phyloP scores from a whole-genome alignment of 2,329 filamentous ascomycete species.

The Neophaeococcomyces aloes region DNA sequence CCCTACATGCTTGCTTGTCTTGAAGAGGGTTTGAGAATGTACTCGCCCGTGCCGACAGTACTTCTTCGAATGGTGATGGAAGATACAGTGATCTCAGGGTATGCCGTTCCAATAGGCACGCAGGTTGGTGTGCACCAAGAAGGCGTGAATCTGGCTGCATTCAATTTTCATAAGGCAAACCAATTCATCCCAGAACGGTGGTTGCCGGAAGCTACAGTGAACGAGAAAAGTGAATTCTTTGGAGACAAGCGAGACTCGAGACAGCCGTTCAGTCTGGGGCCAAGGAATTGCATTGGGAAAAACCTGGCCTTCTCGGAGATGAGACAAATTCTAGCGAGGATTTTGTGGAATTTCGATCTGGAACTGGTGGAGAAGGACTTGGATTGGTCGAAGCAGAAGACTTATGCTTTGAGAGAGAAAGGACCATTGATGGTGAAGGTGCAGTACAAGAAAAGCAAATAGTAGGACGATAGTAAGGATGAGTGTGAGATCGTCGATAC shows the following conservation, averaged over 20 bases:
- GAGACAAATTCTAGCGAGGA: conserved; percentile 20
- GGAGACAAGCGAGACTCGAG: conserved; percentile 32
- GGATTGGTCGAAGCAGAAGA: conserved; percentile 3
- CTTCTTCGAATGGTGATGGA: conserved; percentile 20
- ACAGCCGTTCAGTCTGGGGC: conserved; percentile 29
- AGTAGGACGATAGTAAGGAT: too few relatives aligned
- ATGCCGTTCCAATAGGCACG: conserved; percentile 28
- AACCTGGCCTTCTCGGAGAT: conserved; percentile 26
- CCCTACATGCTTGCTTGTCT: conserved; percentile 34
- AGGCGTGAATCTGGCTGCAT: conserved; percentile 10
- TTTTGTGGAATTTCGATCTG: conserved; percentile 22
- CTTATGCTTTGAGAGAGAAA: conserved; percentile 1
- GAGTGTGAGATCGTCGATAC: too few relatives aligned
- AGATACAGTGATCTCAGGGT: conserved; percentile 17
- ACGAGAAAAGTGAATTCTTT: conserved; percentile 25
- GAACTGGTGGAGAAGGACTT: conserved; percentile 8
- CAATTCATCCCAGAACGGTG: conserved; percentile 35
- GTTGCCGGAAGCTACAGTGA: conserved; percentile 25
- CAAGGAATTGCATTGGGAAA: conserved; percentile 25
- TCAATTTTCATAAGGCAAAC: conserved; percentile 18
- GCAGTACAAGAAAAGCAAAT: too few relatives aligned
- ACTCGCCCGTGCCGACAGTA: conserved; percentile 26
- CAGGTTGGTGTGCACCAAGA: conserved; percentile 36
- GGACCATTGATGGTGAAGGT: background rate
- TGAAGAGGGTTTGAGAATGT: conserved; percentile 35